Evolutionary conservation across 1,284 basidiomycete genomes (phyloP).

Genomic region (Leccinum subspadiceum): DNA sequence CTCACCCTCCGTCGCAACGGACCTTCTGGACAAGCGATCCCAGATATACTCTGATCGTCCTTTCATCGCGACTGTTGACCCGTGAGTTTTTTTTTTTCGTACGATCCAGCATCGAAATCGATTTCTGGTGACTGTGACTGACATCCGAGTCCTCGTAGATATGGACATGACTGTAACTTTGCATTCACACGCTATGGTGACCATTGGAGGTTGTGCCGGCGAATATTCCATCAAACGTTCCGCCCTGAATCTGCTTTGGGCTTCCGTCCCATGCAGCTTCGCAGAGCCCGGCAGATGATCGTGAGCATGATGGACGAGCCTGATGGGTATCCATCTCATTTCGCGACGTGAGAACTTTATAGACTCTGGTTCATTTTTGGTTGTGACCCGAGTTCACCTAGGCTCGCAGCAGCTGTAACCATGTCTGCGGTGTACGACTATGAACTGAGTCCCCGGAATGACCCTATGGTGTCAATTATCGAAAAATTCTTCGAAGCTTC

Average conservation of each 20-base stretch:
- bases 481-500: neutral
- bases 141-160: neutral
- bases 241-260: neutral
- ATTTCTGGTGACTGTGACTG: neutral
- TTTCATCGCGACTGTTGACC: no score
- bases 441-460: neutral
- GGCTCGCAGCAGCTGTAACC: neutral
- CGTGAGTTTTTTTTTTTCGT: neutral
- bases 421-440: neutral
- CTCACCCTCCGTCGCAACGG: no score
- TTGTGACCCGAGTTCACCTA: neutral
- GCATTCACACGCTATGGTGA: slow-evolving; percentile 14
- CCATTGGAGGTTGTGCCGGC: neutral
- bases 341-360: neutral
- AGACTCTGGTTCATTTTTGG: neutral
- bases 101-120: neutral
- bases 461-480: slow-evolving; percentile 1
- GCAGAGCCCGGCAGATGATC: neutral
- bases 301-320: neutral
- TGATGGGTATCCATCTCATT: neutral
- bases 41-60: no score
- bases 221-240: neutral
- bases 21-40: no score
- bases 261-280: neutral
- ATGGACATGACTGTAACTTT: slow-evolving; percentile 6